Evolutionary conservation across 164 flowering plant species (phyloP).

Genomic region (Kalanchoe fedtschenkoi): DNA sequence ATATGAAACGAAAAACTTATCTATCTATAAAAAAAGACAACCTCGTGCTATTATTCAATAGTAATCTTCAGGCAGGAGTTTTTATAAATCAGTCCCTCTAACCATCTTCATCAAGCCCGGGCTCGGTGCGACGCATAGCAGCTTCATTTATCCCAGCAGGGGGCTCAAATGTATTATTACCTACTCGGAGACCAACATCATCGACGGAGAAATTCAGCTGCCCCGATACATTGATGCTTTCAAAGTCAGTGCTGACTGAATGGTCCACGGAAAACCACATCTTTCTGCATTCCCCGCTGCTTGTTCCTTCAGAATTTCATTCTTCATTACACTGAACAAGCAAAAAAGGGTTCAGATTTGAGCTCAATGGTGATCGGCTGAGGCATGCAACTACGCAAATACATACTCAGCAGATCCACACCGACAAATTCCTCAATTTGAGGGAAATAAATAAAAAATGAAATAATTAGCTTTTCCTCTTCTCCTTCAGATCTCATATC

Average conservation of each 20-base stretch:
- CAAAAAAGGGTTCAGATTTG: neutral
- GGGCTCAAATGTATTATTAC: slow-evolving; percentile 4
- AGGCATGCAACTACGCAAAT: neutral
- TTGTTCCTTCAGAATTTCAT: neutral
- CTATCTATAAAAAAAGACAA: neutral
- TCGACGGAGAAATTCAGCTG: slow-evolving; percentile 2
- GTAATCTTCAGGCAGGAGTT: slow-evolving; percentile 11
- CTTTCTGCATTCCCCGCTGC: slow-evolving; percentile 36
- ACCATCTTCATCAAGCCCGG: slow-evolving; percentile 20
- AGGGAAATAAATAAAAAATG: too few relatives aligned
- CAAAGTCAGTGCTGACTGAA: slow-evolving; percentile 1
- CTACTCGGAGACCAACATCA: slow-evolving; percentile 10
- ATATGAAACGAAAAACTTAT: slow-evolving; percentile 10
- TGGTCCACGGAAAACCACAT: slow-evolving; percentile 18
- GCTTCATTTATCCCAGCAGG: slow-evolving; percentile 5
- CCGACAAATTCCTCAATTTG: too few relatives aligned
- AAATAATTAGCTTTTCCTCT: too few relatives aligned
- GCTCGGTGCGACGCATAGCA: slow-evolving; percentile 13
- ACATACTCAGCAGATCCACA: too few relatives aligned
- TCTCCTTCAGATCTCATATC: too few relatives aligned
- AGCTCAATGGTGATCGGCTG: too few relatives aligned
- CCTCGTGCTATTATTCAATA: neutral
- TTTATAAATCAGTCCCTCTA: slow-evolving; percentile 8
- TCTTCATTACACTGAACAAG: neutral
- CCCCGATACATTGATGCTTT: slow-evolving; percentile 1